A percentile compares a stretch with the other conserved stretches of the same genome.
Conservation (phyloP, 495 filamentous ascomycete species). For the Pyrenopolyporus hunteri region DNA sequence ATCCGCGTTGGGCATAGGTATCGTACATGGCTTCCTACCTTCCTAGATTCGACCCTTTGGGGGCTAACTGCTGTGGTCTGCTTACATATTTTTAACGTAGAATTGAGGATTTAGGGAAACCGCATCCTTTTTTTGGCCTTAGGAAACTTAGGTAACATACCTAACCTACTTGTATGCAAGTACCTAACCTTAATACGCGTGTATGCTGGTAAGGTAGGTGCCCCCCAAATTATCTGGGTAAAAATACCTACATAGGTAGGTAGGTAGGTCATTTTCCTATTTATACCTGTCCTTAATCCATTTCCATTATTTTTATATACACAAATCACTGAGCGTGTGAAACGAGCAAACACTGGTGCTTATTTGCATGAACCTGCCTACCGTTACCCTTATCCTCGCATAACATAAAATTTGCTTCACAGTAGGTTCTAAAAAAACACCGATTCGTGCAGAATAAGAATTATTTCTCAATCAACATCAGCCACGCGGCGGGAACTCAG, state of each 20-base stretch:
- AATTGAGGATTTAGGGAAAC: too few species aligned
- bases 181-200: too few species aligned
- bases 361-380: background rate
- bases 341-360: too few species aligned
- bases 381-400: background rate
- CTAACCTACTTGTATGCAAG: too few species aligned
- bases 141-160: too few species aligned
- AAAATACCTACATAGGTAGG: too few species aligned
- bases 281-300: too few species aligned
- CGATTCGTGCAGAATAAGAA: slow-evolving; percentile 24
- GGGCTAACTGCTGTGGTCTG: background rate
- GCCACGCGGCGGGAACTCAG: slow-evolving; percentile 37
- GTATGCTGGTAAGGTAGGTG: too few species aligned
- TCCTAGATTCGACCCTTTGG: background rate
- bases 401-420: background rate
- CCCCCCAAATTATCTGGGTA: too few species aligned
- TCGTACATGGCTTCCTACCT: background rate
- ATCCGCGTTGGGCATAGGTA: too few species aligned
- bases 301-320: background rate
- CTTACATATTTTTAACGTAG: background rate
- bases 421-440: slow-evolving; percentile 17
- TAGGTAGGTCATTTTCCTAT: too few species aligned
- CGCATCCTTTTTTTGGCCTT: too few species aligned
- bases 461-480: slow-evolving; percentile 41
- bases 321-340: background rate